A percentile compares a stretch with the other conserved stretches of the same genome.
Evolutionary conservation across 2,329 filamentous ascomycete species (phyloP).

Genomic region (Stagonosporopsis rhizophila): DNA sequence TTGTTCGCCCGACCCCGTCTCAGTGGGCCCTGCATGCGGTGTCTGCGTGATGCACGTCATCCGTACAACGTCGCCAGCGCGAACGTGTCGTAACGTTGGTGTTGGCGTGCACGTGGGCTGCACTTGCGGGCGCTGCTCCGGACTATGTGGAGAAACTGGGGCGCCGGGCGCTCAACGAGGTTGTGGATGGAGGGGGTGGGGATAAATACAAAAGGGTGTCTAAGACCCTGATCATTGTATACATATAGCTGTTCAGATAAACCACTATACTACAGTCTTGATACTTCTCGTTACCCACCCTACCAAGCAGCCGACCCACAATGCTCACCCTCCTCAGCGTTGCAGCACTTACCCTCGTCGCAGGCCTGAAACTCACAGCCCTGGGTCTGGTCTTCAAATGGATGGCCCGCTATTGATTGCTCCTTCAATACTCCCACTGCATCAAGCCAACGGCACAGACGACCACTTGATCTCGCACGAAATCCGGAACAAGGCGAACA

Average conservation of each 20-base stretch:
- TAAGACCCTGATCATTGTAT: not conserved
- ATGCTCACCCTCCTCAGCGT: conserved; percentile 18
- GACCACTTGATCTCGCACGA: not conserved
- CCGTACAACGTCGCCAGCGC: conserved; percentile 6
- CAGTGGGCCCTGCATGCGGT: conserved; percentile 10
- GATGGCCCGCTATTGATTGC: conserved; percentile 35
- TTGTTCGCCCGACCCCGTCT: conserved; percentile 3
- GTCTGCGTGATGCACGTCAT: conserved; percentile 20
- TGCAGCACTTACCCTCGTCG: conserved; percentile 32
- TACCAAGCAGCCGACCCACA: no score
- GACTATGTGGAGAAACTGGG: conserved; percentile 17
- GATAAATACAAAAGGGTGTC: conserved; percentile 13
- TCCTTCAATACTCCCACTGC: no score
- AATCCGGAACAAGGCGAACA: no score
- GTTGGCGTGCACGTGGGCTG: conserved; percentile 9
- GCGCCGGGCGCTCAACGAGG: conserved; percentile 4
- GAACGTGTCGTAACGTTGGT: not conserved
- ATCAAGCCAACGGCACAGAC: no score
- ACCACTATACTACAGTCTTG: no score
- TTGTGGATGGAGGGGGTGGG: conserved; percentile 2
- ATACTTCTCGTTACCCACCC: no score
- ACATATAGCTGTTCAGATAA: no score
- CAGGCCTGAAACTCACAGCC: conserved; percentile 41
- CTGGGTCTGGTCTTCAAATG: conserved; percentile 38
- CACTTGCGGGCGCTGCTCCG: no score